phyloP scores from a whole-genome alignment of 768 basidiomycete genomes.

The Suillus subluteus region DNA sequence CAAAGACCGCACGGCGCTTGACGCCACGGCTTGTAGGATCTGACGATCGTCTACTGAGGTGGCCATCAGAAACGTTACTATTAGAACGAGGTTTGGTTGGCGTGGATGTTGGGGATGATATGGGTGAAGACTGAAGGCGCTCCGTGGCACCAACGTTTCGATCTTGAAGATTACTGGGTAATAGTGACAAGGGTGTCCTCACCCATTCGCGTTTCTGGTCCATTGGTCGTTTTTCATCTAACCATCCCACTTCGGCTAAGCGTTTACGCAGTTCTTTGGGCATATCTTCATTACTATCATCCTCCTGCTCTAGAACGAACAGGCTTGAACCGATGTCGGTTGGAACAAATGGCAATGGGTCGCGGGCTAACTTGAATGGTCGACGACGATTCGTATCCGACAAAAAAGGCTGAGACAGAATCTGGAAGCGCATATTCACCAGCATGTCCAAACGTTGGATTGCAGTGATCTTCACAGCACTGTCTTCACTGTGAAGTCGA shows the following conservation, averaged over 20 bases:
- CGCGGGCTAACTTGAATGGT: conserved; percentile 73
- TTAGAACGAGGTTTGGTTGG: conserved; percentile 33
- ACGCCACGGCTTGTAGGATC: conserved; percentile 47
- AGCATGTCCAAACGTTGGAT: conserved; percentile 59
- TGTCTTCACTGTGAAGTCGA: conserved; percentile 12
- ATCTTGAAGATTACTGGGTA: conserved; percentile 62
- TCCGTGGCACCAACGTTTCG: conserved; percentile 43
- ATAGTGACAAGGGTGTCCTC: conserved; percentile 65
- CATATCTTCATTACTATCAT: conserved; percentile 52
- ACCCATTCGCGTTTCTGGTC: conserved; percentile 63
- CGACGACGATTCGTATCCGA: conserved; percentile 61
- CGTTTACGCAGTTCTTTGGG: conserved; percentile 68
- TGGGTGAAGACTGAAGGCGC: conserved; percentile 34
- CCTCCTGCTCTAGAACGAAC: conserved; percentile 60
- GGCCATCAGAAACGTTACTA: conserved; percentile 29
- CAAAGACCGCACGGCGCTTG: conserved; percentile 70
- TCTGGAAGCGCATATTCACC: conserved; percentile 70
- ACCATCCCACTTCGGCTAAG: conserved; percentile 78
- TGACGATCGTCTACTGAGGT: conserved; percentile 46
- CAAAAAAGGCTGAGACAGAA: conserved; percentile 63
- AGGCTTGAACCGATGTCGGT: conserved; percentile 72
- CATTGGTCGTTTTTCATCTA: conserved; percentile 55
- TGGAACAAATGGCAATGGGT: conserved; percentile 71
- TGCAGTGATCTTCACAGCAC: conserved; percentile 47
- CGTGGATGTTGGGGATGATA: conserved; percentile 36